Conservation (phyloP, 2,329 filamentous ascomycete species). For the Pseudogymnoascus sp. region DNA sequence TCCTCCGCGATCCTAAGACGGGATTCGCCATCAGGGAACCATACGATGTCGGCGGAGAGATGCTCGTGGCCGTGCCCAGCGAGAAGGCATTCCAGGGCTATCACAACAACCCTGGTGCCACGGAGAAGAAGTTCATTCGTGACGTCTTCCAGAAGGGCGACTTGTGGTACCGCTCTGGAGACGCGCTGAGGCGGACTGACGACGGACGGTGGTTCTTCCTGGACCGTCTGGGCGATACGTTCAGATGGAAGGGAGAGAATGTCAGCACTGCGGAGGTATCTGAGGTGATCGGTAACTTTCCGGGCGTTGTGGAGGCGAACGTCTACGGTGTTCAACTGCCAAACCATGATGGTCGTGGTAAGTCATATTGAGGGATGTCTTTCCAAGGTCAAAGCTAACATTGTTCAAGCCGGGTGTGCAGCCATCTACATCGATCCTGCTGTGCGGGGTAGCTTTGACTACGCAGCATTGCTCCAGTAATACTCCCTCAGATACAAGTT, state of each 20-base stretch:
- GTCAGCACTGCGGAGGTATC: slow-evolving; percentile 63
- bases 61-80: slow-evolving; percentile 56
- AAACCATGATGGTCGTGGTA: slow-evolving; percentile 54
- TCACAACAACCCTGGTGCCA: slow-evolving; percentile 60
- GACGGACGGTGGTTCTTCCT: slow-evolving; percentile 66
- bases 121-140: slow-evolving; percentile 57
- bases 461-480: slow-evolving; percentile 49
- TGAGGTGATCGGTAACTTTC: slow-evolving; percentile 53
- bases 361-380: background rate
- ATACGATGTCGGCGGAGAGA: slow-evolving; percentile 68
- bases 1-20: slow-evolving; percentile 59
- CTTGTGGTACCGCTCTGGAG: slow-evolving; percentile 62
- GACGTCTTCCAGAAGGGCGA: slow-evolving; percentile 64
- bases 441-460: slow-evolving; percentile 48
- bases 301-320: slow-evolving; percentile 58
- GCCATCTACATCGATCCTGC: slow-evolving; percentile 52
- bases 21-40: slow-evolving; percentile 59
- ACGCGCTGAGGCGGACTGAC: slow-evolving; percentile 53
- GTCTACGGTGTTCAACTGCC: slow-evolving; percentile 64
- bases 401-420: slow-evolving; percentile 52
- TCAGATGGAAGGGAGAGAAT: slow-evolving; percentile 68
- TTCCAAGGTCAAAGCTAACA: background rate
- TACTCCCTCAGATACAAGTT: slow-evolving; percentile 14
- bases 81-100: slow-evolving; percentile 62
- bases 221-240: slow-evolving; percentile 67